Base-by-base conservation (phyloP, 2,329 filamentous ascomycete genomes). In the Neopestalotiopsis clavispora region DNA sequence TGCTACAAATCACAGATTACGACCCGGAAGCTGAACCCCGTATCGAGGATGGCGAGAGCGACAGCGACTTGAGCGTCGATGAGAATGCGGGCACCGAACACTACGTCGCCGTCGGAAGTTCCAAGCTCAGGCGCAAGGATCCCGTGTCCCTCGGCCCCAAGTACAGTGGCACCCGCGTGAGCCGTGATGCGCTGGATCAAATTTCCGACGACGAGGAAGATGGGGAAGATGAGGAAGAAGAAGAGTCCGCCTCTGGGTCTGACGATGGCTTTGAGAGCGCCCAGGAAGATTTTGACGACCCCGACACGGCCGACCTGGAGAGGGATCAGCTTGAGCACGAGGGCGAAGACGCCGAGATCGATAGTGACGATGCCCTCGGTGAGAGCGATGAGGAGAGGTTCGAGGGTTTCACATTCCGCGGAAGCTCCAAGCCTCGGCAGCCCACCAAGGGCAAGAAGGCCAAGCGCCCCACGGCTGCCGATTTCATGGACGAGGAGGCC, bases 371-470 rank as follows among this genome's bases (percentile, higher is more conserved):
- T 45, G 95, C 94, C 0, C 91, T 98, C 76, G 93, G 90, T 3
- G 90, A 92, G 67, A 96, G 93, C 72, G 95, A 98, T 74, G 91
- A 94, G 72, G 94, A 97, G 78, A 87, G 87, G 65, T 94, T 97
- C 75, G 90, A 92, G 72, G 89, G 89, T 0, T 97, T 93, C 77
- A 88, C 82, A 0, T 91, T 91, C 72, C 82, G 86, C 40, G 88
- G 88, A 28, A 91, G 88, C 78, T 85, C 84, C 1, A 87, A 86
- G 71, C 83, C 85, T 4, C 82, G 79, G 66, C 34, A 38, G 10
- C 77, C 76, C 17, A 72, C 79, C 60, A 75, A 77, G 71, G 74
- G 69, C 12, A 75, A 74, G 60, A 72, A 70, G 42, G 80, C 78
- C 17, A 83, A 79, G 67, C 80, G 86, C 71, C 82, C 84, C 7